Evolutionary conservation across 169 alveolate genomes (phyloP).

Genomic region (Plasmodium gonderi): DNA sequence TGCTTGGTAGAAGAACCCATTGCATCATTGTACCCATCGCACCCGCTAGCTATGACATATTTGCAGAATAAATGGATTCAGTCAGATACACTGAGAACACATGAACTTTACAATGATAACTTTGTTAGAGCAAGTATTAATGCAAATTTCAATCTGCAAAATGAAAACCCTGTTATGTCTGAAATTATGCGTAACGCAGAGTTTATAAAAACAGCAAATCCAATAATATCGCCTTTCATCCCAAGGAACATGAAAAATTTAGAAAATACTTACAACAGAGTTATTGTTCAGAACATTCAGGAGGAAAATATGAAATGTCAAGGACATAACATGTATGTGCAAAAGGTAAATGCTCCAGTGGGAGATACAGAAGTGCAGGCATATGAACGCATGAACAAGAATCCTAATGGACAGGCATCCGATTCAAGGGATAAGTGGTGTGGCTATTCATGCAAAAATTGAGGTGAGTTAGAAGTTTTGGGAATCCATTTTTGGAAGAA

Average conservation of each 20-base stretch:
- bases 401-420: background rate
- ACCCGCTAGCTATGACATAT: slow-evolving; percentile 81
- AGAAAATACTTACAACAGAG: slow-evolving; percentile 39
- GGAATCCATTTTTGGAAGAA: background rate
- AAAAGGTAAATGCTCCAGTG: background rate
- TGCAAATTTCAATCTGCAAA: slow-evolving; percentile 34
- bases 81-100: slow-evolving; percentile 79
- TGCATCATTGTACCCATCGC: slow-evolving; percentile 75
- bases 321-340: background rate
- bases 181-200: slow-evolving; percentile 15
- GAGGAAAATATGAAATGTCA: slow-evolving; percentile 10
- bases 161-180: slow-evolving; percentile 4
- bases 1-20: slow-evolving; percentile 20
- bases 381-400: background rate
- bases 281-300: slow-evolving; percentile 9
- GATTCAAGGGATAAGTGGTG: slow-evolving; percentile 22
- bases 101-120: slow-evolving; percentile 79
- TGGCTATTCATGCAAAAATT: slow-evolving; percentile 24
- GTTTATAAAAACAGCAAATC: slow-evolving; percentile 35
- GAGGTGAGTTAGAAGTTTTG: background rate
- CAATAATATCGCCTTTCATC: slow-evolving; percentile 23
- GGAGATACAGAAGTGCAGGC: background rate
- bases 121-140: slow-evolving; percentile 59
- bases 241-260: slow-evolving; percentile 35
- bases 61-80: slow-evolving; percentile 81